These are phyloP conservation scores for Darksidea phi DNA, from an alignment of 495 filamentous ascomycete genomes.

Conservation along the genomic window DNA sequence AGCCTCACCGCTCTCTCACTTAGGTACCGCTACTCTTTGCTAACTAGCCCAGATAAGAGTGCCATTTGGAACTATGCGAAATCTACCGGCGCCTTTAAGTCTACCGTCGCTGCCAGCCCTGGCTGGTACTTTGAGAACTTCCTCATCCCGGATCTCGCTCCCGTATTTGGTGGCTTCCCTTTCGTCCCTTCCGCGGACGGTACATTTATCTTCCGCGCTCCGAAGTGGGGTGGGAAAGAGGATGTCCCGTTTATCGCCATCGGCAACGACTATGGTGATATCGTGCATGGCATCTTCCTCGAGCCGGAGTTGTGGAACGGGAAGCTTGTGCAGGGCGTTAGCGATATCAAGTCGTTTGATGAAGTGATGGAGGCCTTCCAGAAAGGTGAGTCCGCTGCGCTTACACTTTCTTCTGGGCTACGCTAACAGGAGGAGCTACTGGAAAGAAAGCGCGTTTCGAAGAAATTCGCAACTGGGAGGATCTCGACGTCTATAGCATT, in stretches of 20 bases:
- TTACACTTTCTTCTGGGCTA: too few species aligned
- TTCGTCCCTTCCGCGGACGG: slow-evolving; percentile 31
- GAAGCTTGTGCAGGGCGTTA: slow-evolving; percentile 24
- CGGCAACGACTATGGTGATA: slow-evolving; percentile 41
- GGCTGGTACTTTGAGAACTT: slow-evolving; percentile 43
- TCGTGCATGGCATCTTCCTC: slow-evolving; percentile 43
- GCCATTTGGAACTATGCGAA: slow-evolving; percentile 38
- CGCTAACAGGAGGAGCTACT: too few species aligned
- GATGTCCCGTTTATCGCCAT: slow-evolving; percentile 40
- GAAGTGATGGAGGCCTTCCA: slow-evolving; percentile 7
- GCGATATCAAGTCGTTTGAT: slow-evolving; percentile 4
- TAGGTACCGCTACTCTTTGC: not conserved
- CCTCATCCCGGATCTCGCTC: slow-evolving; percentile 28
- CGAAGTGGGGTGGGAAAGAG: slow-evolving; percentile 40
- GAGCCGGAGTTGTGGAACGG: slow-evolving; percentile 34
- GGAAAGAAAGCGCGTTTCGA: slow-evolving; percentile 17
- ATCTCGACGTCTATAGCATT: slow-evolving; percentile 16
- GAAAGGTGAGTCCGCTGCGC: slow-evolving; percentile 20
- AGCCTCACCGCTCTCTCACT: slow-evolving; percentile 1
- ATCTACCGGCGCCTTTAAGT: slow-evolving; percentile 27
- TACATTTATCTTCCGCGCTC: slow-evolving; percentile 28
- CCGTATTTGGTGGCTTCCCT: slow-evolving; percentile 41
- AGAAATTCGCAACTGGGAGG: slow-evolving; percentile 3
- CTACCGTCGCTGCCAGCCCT: slow-evolving; percentile 25
- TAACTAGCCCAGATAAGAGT: slow-evolving; percentile 33